phyloP scores from a whole-genome alignment of 2,329 filamentous ascomycete species.

The Calycina herbarum region DNA sequence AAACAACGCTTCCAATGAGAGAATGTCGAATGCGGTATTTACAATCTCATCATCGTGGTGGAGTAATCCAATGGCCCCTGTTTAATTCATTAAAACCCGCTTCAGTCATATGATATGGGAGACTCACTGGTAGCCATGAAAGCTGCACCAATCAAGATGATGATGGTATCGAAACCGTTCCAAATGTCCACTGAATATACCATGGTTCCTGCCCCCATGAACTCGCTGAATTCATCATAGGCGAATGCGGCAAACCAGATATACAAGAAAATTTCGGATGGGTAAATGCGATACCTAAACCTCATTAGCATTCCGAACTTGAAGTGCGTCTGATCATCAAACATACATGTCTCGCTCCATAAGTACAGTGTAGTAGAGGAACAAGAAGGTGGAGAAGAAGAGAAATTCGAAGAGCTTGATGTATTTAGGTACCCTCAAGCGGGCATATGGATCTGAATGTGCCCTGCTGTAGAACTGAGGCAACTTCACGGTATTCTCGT shows the following conservation, averaged over 20 bases:
- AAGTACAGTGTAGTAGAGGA: slow-evolving; percentile 83
- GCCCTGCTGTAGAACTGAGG: slow-evolving; percentile 72
- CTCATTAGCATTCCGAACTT: neutral
- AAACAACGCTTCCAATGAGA: slow-evolving; percentile 85
- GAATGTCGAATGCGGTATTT: slow-evolving; percentile 82
- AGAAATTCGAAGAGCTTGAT: slow-evolving; percentile 81
- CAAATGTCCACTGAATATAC: slow-evolving; percentile 85
- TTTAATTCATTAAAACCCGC: slow-evolving; percentile 6
- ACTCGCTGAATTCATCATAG: slow-evolving; percentile 84
- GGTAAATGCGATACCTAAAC: slow-evolving; percentile 56
- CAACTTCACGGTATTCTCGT: slow-evolving; percentile 70
- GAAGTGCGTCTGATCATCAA: neutral
- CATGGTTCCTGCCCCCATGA: slow-evolving; percentile 79
- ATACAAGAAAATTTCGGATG: slow-evolving; percentile 72
- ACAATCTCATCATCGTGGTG: slow-evolving; percentile 62
- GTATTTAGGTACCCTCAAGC: slow-evolving; percentile 78
- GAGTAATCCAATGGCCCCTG: slow-evolving; percentile 67
- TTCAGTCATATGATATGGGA: neutral
- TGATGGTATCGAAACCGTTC: slow-evolving; percentile 72
- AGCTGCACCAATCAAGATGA: slow-evolving; percentile 69
- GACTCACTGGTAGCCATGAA: slow-evolving; percentile 72
- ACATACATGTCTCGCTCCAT: slow-evolving; percentile 64
- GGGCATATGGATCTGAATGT: slow-evolving; percentile 70
- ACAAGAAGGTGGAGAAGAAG: slow-evolving; percentile 76
- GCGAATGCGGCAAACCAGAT: slow-evolving; percentile 85